Evolutionary conservation across 2,329 filamentous ascomycete species (phyloP).

Genomic region (Pseudogymnoascus sp.): DNA sequence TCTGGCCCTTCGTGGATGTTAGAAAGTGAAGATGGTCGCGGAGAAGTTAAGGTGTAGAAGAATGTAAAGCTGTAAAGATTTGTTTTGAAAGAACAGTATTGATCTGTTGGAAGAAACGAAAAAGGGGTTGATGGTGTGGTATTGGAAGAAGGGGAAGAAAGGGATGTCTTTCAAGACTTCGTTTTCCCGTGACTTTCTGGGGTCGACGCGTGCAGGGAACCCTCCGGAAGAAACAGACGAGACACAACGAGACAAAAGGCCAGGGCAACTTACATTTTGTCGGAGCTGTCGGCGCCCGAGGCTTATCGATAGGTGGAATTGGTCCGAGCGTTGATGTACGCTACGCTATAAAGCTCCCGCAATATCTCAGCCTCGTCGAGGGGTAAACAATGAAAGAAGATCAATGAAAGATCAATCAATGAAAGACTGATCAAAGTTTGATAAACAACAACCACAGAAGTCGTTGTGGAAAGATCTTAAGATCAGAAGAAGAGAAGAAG

Average conservation of each 20-base stretch:
- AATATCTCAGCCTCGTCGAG: background rate
- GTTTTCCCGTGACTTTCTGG: background rate
- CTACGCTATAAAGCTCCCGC: background rate
- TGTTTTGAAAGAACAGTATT: background rate
- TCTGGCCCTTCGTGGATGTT: background rate
- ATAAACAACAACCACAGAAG: background rate
- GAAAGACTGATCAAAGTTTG: background rate
- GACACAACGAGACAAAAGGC: background rate
- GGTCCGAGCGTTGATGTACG: background rate
- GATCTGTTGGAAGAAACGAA: background rate
- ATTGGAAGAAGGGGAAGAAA: background rate
- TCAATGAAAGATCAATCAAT: too few relatives aligned
- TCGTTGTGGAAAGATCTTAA: background rate
- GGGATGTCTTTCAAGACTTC: background rate
- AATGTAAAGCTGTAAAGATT: background rate
- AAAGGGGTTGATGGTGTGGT: background rate
- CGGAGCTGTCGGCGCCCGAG: background rate
- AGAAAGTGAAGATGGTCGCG: background rate
- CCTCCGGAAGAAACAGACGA: background rate
- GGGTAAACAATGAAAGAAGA: background rate
- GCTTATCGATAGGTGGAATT: background rate
- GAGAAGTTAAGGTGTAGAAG: background rate
- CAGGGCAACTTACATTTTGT: background rate
- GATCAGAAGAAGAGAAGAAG: background rate
- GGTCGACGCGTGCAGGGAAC: background rate